Evolutionary conservation across 345 rosid species (phyloP), one percentile per base, ranked within the genome.

Genomic region (Acer negundo): DNA sequence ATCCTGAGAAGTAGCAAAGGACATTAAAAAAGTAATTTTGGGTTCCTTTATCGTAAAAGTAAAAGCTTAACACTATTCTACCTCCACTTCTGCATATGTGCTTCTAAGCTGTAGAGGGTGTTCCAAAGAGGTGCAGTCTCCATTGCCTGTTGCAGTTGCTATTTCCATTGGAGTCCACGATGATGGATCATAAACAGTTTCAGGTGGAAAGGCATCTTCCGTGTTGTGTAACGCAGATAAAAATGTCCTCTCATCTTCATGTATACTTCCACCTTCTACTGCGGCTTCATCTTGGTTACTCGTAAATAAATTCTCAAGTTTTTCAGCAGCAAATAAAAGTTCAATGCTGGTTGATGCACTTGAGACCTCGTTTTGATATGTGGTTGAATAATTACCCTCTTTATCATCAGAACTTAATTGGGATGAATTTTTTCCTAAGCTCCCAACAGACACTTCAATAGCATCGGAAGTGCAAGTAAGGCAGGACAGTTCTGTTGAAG

Each of bases 71-170:
- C n/a, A 58, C 44, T 23, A 67, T 78, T 69, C 42, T 82, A 96
- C 99, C 97, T 87, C 92, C 51, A 92, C 93, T 83, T 92, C 94
- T 42, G 98, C 75, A 84, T 96, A 96, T 47, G 95, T 73, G 82
- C 99, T 92, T 75, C 73, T 92, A 8, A 96, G 98, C 81, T 87
- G 84, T 68, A 92, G 82, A 23, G 87, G 79, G 80, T 96, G 98
- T 79, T 96, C 92, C 85, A 96, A 73, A 8, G 49, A 38, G 22
- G 79, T 85, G 82, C 81, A 69, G 78, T 87, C 87, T 72, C 80
- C 90, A 69, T 83, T 85, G 38, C 97, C 99, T 55, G 99, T 86
- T 66, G 99, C 99, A 61, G 89, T 83, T 74, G 89, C 97, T 82
- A 92, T 85, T 77, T 92, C 99, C 87, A 83, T 81, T 16, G 95